A percentile compares a stretch with the other conserved stretches of the same genome.
phyloP scores from a whole-genome alignment of 2,329 filamentous ascomycete species.

The Botrytis aclada region DNA sequence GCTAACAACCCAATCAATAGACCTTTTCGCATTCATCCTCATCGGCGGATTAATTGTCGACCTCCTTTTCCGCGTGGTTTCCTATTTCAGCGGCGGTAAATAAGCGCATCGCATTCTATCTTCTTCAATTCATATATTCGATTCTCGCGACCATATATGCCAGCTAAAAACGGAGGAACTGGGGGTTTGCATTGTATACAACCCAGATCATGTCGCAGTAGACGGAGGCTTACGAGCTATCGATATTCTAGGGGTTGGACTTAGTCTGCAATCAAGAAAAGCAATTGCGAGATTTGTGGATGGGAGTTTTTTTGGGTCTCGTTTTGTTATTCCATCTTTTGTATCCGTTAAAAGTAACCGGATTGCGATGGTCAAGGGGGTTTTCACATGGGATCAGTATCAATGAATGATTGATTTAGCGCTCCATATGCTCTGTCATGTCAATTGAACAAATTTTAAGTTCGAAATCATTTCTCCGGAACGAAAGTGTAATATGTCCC shows the following conservation, averaged over 20 bases:
- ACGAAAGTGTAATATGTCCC: neutral
- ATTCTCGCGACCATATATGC: neutral
- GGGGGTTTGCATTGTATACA: neutral
- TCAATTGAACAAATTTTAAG: neutral
- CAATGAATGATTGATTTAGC: conserved; percentile 3
- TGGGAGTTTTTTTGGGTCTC: conserved; percentile 4
- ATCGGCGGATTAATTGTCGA: conserved; percentile 4
- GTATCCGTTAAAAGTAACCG: neutral
- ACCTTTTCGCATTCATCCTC: conserved; percentile 3
- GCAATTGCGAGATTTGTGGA: neutral
- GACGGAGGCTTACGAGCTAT: neutral
- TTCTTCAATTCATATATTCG: neutral
- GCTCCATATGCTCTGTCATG: neutral
- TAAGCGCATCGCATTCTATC: neutral
- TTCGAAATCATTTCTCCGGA: neutral
- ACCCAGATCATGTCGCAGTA: neutral
- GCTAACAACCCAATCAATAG: neutral
- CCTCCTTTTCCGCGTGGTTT: neutral
- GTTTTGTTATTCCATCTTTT: neutral
- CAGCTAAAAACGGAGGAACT: neutral
- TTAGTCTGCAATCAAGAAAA: neutral
- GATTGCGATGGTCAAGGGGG: neutral
- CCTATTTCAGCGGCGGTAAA: conserved; percentile 3
- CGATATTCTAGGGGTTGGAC: neutral
- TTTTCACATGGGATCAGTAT: neutral